These are phyloP conservation scores for Vigna mungo DNA, from an alignment of 306 rosid species.

Conservation along the genomic window DNA sequence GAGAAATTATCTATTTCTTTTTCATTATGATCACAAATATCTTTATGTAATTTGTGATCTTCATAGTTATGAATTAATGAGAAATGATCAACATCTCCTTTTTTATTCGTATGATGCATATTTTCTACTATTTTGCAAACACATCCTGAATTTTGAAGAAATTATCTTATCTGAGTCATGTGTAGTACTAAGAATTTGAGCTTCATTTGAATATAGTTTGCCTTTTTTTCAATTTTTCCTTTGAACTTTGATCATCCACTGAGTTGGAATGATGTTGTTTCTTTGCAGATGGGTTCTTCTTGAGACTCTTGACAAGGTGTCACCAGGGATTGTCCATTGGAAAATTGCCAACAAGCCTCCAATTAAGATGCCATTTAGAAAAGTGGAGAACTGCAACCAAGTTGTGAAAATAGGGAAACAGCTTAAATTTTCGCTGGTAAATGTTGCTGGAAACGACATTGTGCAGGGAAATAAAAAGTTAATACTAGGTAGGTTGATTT, in stretches of 20 bases:
- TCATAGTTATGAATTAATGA: no score
- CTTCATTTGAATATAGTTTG: neutral
- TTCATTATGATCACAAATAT: no score
- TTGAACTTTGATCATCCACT: neutral
- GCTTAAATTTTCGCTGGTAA: slow-evolving; percentile 87
- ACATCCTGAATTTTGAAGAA: no score
- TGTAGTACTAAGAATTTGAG: no score
- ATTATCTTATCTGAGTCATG: no score
- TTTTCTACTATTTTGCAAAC: no score
- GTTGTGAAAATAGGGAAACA: slow-evolving; percentile 94
- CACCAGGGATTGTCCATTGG: slow-evolving; percentile 96
- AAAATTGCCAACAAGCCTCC: slow-evolving; percentile 96
- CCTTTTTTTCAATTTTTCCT: neutral
- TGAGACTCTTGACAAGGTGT: slow-evolving; percentile 88
- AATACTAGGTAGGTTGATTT: slow-evolving; percentile 72
- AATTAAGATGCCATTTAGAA: slow-evolving; percentile 94
- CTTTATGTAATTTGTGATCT: no score
- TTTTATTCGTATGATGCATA: no score
- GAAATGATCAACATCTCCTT: no score
- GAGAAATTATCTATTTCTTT: no score
- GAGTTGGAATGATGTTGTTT: slow-evolving; percentile 30
- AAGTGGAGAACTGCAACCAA: slow-evolving; percentile 99
- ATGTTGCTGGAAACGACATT: slow-evolving; percentile 95
- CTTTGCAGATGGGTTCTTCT: slow-evolving; percentile 86
- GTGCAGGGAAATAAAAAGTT: slow-evolving; percentile 94